Conservation (phyloP, 768 basidiomycete species). For the Kwoniella pini region DNA sequence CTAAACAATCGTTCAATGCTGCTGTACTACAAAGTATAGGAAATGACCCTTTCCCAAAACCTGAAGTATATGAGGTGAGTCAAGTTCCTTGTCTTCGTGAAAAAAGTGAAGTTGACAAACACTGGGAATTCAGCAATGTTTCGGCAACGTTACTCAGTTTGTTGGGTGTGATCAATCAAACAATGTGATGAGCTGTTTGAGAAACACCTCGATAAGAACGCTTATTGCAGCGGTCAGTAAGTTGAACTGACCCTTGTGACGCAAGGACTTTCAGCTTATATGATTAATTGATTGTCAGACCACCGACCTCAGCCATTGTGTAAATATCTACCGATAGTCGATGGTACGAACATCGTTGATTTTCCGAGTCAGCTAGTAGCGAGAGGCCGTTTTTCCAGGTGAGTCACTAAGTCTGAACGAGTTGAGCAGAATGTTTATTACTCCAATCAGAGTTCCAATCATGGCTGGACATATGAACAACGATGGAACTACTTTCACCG, state of each 20-base stretch:
- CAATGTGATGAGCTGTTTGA: constrained; percentile 25
- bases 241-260: too few species aligned
- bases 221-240: constrained; percentile 31
- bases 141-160: constrained; percentile 25
- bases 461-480: constrained; percentile 32
- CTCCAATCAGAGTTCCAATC: constrained; percentile 18
- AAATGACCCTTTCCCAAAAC: constrained; percentile 29
- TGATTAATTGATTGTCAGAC: constrained; percentile 1
- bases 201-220: constrained; percentile 10
- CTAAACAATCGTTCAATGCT: constrained; percentile 17
- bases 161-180: constrained; percentile 23
- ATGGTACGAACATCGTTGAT: constrained; percentile 24
- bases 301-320: constrained; percentile 28
- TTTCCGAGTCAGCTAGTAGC: constrained; percentile 19
- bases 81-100: not conserved
- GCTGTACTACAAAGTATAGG: constrained; percentile 35
- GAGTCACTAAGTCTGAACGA: not conserved
- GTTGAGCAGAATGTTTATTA: not conserved
- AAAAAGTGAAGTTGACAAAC: not conserved
- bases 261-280: too few species aligned
- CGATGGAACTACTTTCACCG: constrained; percentile 32
- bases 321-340: constrained; percentile 33
- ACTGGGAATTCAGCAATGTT: constrained; percentile 17
- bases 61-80: constrained; percentile 24
- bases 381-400: constrained; percentile 19